Percentiles rank a stretch among this genome's conserved stretches.
These are phyloP conservation scores for Lizonia empirigonia DNA, from an alignment of 2,329 filamentous ascomycete genomes.

Conservation along the genomic window DNA sequence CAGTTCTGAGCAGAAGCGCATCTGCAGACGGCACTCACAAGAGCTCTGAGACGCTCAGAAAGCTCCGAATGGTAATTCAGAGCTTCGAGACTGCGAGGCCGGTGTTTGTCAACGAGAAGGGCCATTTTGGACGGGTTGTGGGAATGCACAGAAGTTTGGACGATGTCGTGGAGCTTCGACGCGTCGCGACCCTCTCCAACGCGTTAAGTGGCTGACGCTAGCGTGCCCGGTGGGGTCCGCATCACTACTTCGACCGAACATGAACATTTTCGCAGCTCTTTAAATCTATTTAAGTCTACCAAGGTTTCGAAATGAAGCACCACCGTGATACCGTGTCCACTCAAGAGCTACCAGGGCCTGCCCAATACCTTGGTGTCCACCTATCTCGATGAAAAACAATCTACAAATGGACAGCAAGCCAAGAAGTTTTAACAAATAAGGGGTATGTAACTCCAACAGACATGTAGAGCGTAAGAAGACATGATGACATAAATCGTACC, in stretches of 20 bases:
- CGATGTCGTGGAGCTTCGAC: slow-evolving; percentile 24
- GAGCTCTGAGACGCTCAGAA: slow-evolving; percentile 81
- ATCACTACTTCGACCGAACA: not conserved
- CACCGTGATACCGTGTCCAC: not conserved
- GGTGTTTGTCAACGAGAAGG: slow-evolving; percentile 68
- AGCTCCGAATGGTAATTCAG: slow-evolving; percentile 89
- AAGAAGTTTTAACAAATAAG: slow-evolving; percentile 1
- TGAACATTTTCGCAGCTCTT: too few species aligned
- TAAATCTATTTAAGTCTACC: not conserved
- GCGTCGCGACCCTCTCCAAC: slow-evolving; percentile 28
- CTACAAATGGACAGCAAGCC: not conserved
- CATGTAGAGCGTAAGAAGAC: not conserved
- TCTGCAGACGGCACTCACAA: slow-evolving; percentile 62
- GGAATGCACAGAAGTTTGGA: slow-evolving; percentile 6
- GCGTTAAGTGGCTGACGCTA: slow-evolving; percentile 36
- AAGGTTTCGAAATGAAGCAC: not conserved
- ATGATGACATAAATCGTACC: not conserved
- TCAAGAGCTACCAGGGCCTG: not conserved
- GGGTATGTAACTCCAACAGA: not conserved
- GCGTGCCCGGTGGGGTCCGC: slow-evolving; percentile 1
- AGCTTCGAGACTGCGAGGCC: slow-evolving; percentile 73
- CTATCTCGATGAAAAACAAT: not conserved
- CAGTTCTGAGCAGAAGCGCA: not conserved
- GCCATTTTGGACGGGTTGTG: slow-evolving; percentile 56
- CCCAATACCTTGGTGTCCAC: not conserved